Evolutionary conservation across 768 basidiomycete genomes (phyloP).

Genomic region (Suillus occidentalis): DNA sequence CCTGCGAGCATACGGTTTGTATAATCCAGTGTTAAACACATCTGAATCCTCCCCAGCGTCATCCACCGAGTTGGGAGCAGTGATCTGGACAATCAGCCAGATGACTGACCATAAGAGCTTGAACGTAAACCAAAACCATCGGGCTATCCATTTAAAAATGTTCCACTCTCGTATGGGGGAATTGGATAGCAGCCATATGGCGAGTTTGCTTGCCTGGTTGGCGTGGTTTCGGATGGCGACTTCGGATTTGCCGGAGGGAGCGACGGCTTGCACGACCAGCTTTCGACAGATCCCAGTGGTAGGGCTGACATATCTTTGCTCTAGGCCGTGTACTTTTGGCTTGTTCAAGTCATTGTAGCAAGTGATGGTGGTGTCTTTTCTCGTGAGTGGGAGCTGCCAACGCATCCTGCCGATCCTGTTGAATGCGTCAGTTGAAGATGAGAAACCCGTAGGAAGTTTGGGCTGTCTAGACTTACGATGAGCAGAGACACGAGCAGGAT

Average conservation of each 20-base stretch:
- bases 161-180: neutral
- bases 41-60: neutral
- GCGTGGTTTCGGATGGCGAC: conserved; percentile 6
- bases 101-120: conserved; percentile 15
- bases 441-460: neutral
- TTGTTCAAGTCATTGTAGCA: conserved; percentile 2
- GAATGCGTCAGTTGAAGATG: neutral
- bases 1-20: conserved; percentile 11
- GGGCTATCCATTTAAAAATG: conserved; percentile 10
- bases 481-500: neutral
- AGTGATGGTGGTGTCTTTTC: neutral
- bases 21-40: conserved; percentile 3
- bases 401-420: neutral
- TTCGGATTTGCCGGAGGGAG: conserved; percentile 3
- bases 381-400: neutral
- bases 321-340: conserved; percentile 6
- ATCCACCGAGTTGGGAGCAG: neutral
- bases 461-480: neutral
- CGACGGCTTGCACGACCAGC: conserved; percentile 16
- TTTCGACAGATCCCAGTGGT: conserved; percentile 15
- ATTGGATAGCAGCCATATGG: conserved; percentile 16
- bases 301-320: conserved; percentile 21
- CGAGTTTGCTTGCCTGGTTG: conserved; percentile 7
- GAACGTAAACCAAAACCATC: conserved; percentile 11
- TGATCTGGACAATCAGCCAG: neutral